A percentile compares a stretch with the other conserved stretches of the same genome.
Conservation (phyloP, 352 stramenopile species). For the Paralagenidium karlingii region DNA sequence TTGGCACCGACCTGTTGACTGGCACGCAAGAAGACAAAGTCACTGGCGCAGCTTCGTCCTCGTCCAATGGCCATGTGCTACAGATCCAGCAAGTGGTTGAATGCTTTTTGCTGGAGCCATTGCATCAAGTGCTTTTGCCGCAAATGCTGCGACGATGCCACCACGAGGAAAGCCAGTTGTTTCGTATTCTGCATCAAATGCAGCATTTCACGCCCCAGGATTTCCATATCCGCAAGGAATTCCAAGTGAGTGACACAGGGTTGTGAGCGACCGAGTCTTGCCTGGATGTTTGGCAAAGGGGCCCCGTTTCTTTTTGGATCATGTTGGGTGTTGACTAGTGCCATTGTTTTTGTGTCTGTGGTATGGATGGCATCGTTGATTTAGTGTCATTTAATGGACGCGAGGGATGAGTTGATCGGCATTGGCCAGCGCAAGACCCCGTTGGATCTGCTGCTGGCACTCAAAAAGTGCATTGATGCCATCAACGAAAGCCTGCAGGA, state of each 20-base stretch:
- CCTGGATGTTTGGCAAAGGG: constrained; percentile 1
- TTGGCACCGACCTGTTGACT: too few relatives aligned
- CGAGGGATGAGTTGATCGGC: constrained; percentile 18
- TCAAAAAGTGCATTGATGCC: constrained; percentile 49
- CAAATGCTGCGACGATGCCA: constrained; percentile 26
- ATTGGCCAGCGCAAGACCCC: constrained; percentile 39
- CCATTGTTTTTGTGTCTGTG: too few relatives aligned
- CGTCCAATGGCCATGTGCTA: constrained; percentile 20
- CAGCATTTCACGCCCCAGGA: constrained; percentile 44
- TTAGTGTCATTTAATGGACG: constrained; percentile 27
- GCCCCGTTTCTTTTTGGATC: too few relatives aligned
- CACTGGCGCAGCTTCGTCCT: constrained; percentile 5
- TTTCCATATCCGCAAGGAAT: constrained; percentile 57
- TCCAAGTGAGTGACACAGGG: constrained; percentile 24
- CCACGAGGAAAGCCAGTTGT: constrained; percentile 30
- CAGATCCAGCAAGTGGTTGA: constrained; percentile 72
- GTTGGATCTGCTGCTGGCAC: constrained; percentile 57
- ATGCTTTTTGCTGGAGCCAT: constrained; percentile 66
- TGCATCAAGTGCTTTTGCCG: constrained; percentile 45
- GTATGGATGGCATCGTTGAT: too few relatives aligned
- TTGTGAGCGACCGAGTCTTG: background rate
- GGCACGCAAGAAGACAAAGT: constrained; percentile 8
- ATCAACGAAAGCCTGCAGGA: constrained; percentile 38
- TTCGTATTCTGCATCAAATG: constrained; percentile 28
- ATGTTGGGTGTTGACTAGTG: too few relatives aligned